Base-by-base conservation (phyloP, 148 eudicot species). In the Gaultheria prostrata region DNA sequence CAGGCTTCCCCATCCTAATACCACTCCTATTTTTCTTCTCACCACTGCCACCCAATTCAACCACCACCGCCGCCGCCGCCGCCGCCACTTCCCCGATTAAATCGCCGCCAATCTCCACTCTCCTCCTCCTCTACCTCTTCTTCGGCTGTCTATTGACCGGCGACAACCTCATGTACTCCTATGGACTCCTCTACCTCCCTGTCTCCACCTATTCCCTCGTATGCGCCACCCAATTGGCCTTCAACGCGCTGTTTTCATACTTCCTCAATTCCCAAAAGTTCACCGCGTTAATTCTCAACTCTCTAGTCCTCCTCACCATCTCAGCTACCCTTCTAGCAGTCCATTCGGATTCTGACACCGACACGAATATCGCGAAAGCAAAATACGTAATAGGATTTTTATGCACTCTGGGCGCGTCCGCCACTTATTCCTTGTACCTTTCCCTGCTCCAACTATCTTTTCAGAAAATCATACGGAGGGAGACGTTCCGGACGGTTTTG, bases 201-300 rank as follows among this genome's bases (percentile, higher is more conserved):
- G 91, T 91, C 72, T 91, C 93, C 11, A 91, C 93, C 3, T 90
- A 88, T 78, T 87, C 91, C 18, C 89, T 91, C 82, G 76, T 90
- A 11, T 86, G 91, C 50, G 90, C 92, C 15, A 82, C 91, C 10
- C 93, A 91, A 51, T 71, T 91, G 11, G 93, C 86, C 77, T 91
- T 91, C 88, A 91, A 89, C n/a, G 93, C 89, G 8, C 56, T 88
- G 51, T 85, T 89, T 54, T 83, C 92, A 13, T 89, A 35, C 83
- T 83, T 91, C 80, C 84, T 91, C 35, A 90, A 90, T 75, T 73
- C 91, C 33, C 92, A 90, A 53, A 91, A 87, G 59, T 88, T 91
- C 87, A 91, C 90, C 35, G 72, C 82, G 28, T 56, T 86, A 3
- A 81, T 91, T 3, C 45, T 91, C 18, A 91, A 88, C 81, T 90